These are phyloP conservation scores for Puya raimondii DNA, from an alignment of 176 grass and related monocot genomes.

Conservation along the genomic window DNA sequence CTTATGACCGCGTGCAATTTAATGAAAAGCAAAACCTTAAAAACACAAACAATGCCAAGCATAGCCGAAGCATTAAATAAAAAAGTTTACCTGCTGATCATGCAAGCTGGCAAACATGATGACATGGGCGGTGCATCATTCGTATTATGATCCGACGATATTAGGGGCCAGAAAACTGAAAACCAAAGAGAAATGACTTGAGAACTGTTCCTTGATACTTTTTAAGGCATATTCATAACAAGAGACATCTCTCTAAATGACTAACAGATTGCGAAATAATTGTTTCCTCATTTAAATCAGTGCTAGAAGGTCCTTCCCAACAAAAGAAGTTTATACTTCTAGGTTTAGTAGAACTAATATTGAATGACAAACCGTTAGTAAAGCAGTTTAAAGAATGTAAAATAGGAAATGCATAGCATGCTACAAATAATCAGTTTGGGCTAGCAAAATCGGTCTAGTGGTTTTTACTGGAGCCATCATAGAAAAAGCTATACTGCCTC, in stretches of 20 bases:
- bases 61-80: too few species aligned
- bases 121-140: constrained; percentile 34
- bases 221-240: background rate
- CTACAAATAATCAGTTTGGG: background rate
- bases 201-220: background rate
- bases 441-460: background rate
- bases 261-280: background rate
- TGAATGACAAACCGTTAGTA: too few species aligned
- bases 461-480: background rate
- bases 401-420: background rate
- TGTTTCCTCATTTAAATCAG: too few species aligned
- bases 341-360: too few species aligned
- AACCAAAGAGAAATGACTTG: background rate
- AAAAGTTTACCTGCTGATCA: constrained; percentile 35
- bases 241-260: background rate
- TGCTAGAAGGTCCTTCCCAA: too few species aligned
- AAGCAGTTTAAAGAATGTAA: background rate
- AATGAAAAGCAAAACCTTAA: too few species aligned
- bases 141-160: constrained; percentile 32
- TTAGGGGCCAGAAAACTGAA: constrained; percentile 58
- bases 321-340: too few species aligned
- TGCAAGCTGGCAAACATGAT: constrained; percentile 37
- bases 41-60: too few species aligned
- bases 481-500: background rate
- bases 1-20: too few species aligned